These are phyloP conservation scores for Saccharomyces hybrid DNA, from an alignment of 1,139 yeast species.

Conservation along the genomic window DNA sequence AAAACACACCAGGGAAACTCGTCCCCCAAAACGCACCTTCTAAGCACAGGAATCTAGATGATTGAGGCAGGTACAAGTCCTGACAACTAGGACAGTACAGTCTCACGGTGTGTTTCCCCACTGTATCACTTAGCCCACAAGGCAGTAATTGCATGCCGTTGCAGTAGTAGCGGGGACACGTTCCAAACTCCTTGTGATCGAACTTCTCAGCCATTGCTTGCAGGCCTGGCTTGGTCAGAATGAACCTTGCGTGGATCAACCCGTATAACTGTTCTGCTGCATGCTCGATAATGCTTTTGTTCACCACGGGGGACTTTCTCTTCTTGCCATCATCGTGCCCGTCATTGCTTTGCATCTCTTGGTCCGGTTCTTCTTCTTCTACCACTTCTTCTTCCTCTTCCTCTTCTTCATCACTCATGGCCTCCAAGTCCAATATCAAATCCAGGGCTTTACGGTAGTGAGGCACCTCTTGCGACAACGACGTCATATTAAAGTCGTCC, in stretches of 20 bases:
- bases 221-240: slow-evolving; percentile 81
- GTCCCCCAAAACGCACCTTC: slow-evolving; percentile 98
- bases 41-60: slow-evolving; percentile 73
- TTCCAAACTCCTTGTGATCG: slow-evolving; percentile 82
- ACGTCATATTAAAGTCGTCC: slow-evolving; percentile 93
- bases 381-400: slow-evolving; percentile 17
- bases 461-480: slow-evolving; percentile 77
- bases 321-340: slow-evolving; percentile 2
- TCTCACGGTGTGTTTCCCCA: slow-evolving; percentile 87
- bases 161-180: slow-evolving; percentile 85
- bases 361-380: neutral
- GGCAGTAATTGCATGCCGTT: slow-evolving; percentile 91
- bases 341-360: slow-evolving; percentile 3
- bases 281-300: slow-evolving; percentile 65
- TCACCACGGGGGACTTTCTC: slow-evolving; percentile 22
- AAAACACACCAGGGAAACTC: slow-evolving; percentile 84
- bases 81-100: slow-evolving; percentile 91
- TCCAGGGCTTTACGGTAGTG: slow-evolving; percentile 88
- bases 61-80: slow-evolving; percentile 81
- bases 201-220: slow-evolving; percentile 94
- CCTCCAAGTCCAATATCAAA: slow-evolving; percentile 80
- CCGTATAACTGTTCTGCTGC: slow-evolving; percentile 91
- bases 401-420: slow-evolving; percentile 41
- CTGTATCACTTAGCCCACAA: slow-evolving; percentile 82
- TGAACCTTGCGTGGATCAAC: slow-evolving; percentile 85